Evolutionary conservation across 2,329 filamentous ascomycete genomes (phyloP), one percentile per base, ranked within the genome.

Genomic region (Microdochium paspali): DNA sequence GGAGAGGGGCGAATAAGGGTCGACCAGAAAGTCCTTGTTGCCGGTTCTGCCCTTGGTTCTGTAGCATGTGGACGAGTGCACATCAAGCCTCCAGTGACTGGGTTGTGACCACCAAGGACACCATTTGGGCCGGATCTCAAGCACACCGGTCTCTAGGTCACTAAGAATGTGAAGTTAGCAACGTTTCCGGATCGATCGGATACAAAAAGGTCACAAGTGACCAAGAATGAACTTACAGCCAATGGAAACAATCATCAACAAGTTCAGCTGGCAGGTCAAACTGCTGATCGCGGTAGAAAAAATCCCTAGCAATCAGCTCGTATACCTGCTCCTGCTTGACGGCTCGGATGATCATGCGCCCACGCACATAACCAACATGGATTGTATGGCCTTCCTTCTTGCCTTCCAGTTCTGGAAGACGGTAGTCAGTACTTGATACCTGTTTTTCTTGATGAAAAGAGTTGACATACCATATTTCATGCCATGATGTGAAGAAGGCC

Each of bases 241-340:
- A 85, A 51, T 86, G 81, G 0, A 75, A 65, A 45, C 76, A 83
- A 6, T 70, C 61, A 0, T 74, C 58, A 0, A 81, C 51, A 0
- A 86, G 62, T 0, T 66, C 56, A 0, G 52, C 53, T 0, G 82
- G 82, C 0, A 84, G 59, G 51, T 82, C 79, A 30, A 61, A 68
- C 2, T 20, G 50, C 1, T 44, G 15, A 0, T 25, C 20, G 1
- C 52, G 50, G 2, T 50, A 47, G 43, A 73, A 70, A 0, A 61
- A 21, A 0, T 55, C 23, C 1, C 58, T 51, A 0, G 66, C 66
- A 3, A 73, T 54, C 5, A 65, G 56, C 44, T 71, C 63, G 0
- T 66, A 54, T 0, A 67, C 20, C 1, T 47, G 44, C 1, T 50
- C n/a, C 7, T 39, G 2, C 2, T 55, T 55, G 1, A 52, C 49